A percentile compares a stretch with the other conserved stretches of the same genome.
These are phyloP conservation scores for Verbascum thapsus DNA, from an alignment of 257 asterid genomes.

Conservation along the genomic window DNA sequence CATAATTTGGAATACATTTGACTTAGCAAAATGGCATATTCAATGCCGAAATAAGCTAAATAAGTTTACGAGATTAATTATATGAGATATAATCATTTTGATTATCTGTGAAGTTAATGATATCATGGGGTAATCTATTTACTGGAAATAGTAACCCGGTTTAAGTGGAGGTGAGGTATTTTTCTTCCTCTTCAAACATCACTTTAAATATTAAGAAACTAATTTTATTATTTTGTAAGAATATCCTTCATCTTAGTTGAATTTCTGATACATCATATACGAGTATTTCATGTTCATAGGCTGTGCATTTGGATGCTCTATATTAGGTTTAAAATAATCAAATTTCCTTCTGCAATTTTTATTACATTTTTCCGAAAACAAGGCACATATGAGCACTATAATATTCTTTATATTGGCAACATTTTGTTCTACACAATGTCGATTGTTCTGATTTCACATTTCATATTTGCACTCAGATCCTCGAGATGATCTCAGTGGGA, in stretches of 20 bases:
- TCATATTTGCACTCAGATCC: constrained; percentile 66
- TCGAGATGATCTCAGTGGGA: constrained; percentile 95
- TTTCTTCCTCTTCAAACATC: neutral
- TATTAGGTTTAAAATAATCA: neutral
- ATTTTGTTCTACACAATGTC: neutral
- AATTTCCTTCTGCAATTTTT: neutral
- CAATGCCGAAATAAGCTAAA: neutral
- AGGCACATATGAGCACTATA: neutral
- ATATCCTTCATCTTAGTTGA: neutral
- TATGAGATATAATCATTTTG: neutral
- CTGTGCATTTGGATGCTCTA: neutral
- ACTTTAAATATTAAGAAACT: neutral
- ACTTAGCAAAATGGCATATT: neutral
- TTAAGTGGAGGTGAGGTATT: neutral
- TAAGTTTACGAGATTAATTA: neutral
- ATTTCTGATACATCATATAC: neutral
- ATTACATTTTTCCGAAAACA: neutral
- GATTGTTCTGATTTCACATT: constrained; percentile 32
- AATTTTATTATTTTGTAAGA: neutral
- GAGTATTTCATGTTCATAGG: neutral
- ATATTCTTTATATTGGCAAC: neutral
- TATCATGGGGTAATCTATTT: neutral
- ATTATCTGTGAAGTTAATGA: neutral
- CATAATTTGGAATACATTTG: neutral
- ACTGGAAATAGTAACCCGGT: neutral